Evolutionary conservation across 495 filamentous ascomycete genomes (phyloP).

Genomic region (Penicillium malachiteum): DNA sequence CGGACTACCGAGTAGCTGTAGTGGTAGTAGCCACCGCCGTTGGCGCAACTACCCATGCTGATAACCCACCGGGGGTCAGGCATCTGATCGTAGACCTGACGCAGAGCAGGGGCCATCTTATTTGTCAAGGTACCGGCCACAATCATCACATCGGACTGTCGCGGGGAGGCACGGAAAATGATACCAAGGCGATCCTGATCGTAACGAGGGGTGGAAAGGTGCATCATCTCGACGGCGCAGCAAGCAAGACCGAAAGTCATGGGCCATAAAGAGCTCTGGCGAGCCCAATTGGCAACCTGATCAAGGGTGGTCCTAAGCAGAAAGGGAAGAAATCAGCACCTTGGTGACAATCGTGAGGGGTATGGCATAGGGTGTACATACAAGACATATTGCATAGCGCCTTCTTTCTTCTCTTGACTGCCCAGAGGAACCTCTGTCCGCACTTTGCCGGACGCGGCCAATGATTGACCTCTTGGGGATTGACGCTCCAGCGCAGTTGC

Average conservation of each 20-base stretch:
- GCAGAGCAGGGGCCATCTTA: constrained; percentile 94
- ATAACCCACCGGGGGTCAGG: constrained; percentile 95
- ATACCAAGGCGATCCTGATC: constrained; percentile 95
- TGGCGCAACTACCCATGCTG: constrained; percentile 92
- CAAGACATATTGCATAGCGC: constrained; percentile 95
- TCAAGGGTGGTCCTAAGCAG: constrained; percentile 78
- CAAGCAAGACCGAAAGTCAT: constrained; percentile 98
- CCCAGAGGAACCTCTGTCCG: constrained; percentile 79
- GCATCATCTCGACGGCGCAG: constrained; percentile 99
- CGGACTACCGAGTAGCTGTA: constrained; percentile 92
- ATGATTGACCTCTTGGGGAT: constrained; percentile 36
- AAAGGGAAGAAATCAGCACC: constrained; percentile 7
- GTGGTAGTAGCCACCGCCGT: constrained; percentile 96
- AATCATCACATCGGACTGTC: constrained; percentile 98
- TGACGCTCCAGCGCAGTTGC: constrained; percentile 46
- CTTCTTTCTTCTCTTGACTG: constrained; percentile 91
- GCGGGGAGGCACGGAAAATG: constrained; percentile 93
- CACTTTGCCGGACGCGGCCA: constrained; percentile 52
- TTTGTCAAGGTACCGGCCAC: constrained; percentile 94
- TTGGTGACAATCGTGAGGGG: not conserved
- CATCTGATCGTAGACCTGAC: constrained; percentile 98
- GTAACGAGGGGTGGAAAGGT: constrained; percentile 91
- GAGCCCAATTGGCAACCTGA: constrained; percentile 90
- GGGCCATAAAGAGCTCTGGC: constrained; percentile 91
- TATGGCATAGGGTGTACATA: constrained; percentile 46